These are phyloP conservation scores for Leersia perrieri DNA, from an alignment of 176 grass and related monocot genomes.

Conservation along the genomic window DNA sequence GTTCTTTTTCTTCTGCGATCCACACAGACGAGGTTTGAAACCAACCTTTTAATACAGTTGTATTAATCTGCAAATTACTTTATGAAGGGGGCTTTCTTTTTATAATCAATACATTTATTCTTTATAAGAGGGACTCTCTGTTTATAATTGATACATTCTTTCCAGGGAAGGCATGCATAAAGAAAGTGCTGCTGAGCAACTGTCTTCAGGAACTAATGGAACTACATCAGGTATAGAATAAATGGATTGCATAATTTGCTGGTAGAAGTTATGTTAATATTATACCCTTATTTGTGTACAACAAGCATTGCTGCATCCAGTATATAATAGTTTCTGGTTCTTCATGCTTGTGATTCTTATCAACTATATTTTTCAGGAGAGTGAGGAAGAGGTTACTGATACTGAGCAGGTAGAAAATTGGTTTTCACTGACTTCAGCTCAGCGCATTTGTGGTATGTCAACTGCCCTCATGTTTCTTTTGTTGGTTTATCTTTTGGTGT, in stretches of 20 bases:
- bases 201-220: slow-evolving; percentile 99
- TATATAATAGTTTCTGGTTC: not conserved
- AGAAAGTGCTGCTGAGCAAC: slow-evolving; percentile 95
- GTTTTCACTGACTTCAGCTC: slow-evolving; percentile 98
- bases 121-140: not conserved
- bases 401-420: slow-evolving; percentile 98
- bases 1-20: slow-evolving; percentile 99
- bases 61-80: not conserved
- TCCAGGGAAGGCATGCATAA: slow-evolving; percentile 98
- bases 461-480: slow-evolving; percentile 9
- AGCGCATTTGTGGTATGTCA: slow-evolving; percentile 88
- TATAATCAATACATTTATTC: not conserved
- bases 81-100: not conserved
- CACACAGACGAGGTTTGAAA: slow-evolving; percentile 71
- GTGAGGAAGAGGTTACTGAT: slow-evolving; percentile 92
- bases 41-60: not conserved
- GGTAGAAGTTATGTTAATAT: not conserved
- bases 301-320: not conserved
- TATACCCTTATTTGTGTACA: not conserved
- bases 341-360: not conserved
- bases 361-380: slow-evolving; percentile 69
- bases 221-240: slow-evolving; percentile 67
- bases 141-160: not conserved
- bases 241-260: not conserved
- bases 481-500: not conserved